Percentiles rank a stretch among this genome's conserved stretches.
Conservation (phyloP, 139 green algal genomes). For the Auxenochlorella pyrenoidosa region DNA sequence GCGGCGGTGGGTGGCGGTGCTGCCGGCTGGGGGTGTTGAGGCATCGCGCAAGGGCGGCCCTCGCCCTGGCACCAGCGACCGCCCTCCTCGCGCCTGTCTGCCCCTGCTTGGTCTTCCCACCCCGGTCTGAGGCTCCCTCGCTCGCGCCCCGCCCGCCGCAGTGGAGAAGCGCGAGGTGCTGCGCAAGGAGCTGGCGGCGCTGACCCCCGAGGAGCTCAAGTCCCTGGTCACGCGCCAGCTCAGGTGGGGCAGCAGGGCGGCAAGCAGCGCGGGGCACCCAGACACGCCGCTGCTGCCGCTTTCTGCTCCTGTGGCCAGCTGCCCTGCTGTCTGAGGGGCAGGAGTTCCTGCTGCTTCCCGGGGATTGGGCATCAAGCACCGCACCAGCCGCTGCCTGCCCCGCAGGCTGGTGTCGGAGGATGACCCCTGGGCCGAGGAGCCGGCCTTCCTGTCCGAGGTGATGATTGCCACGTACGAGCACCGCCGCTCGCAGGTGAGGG, state of each 20-base stretch:
- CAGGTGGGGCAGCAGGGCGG: slow-evolving; percentile 38
- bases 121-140: too few species aligned
- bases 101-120: too few species aligned
- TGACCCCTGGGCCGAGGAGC: slow-evolving; percentile 73
- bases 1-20: not conserved
- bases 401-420: slow-evolving; percentile 74
- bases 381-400: too few species aligned
- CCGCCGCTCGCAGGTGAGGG: slow-evolving; percentile 47
- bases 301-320: not conserved
- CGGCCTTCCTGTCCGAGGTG: slow-evolving; percentile 84
- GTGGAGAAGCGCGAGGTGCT: slow-evolving; percentile 79
- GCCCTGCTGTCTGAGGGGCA: not conserved
- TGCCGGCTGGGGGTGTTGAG: not conserved
- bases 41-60: too few species aligned
- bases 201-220: slow-evolving; percentile 76
- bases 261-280: not conserved
- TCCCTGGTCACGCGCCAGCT: slow-evolving; percentile 82
- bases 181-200: slow-evolving; percentile 59
- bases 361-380: too few species aligned
- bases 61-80: too few species aligned
- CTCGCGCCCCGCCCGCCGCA: not conserved
- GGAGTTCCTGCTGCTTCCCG: too few species aligned
- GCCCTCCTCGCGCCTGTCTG: too few species aligned
- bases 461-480: slow-evolving; percentile 82
- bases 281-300: not conserved